phyloP scores from a whole-genome alignment of 139 green algal species.

The Chlamydomonas sp. region DNA sequence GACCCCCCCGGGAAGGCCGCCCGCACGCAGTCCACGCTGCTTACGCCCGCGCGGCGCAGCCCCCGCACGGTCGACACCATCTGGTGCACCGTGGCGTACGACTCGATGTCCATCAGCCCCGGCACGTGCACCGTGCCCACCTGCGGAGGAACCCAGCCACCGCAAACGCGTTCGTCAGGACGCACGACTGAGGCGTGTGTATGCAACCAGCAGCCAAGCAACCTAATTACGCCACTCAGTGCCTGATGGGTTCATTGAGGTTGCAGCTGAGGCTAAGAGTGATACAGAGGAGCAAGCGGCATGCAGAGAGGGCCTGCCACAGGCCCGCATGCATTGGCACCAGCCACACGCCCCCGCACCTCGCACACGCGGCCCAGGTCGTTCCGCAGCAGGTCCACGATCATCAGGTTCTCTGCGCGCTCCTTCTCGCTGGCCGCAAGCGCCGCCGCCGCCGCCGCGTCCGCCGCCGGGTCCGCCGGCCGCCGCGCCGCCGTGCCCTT shows the following conservation, averaged over 20 bases:
- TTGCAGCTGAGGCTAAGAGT: too few species aligned
- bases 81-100: slow-evolving; percentile 95
- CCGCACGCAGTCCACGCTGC: slow-evolving; percentile 73
- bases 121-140: slow-evolving; percentile 91
- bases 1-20: slow-evolving; percentile 94
- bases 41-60: slow-evolving; percentile 37
- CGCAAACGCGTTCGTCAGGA: too few species aligned
- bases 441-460: slow-evolving; percentile 61
- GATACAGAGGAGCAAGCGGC: too few species aligned
- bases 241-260: too few species aligned
- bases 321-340: too few species aligned
- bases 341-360: slow-evolving; percentile 20
- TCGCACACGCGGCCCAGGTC: slow-evolving; percentile 91
- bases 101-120: slow-evolving; percentile 93
- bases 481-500: slow-evolving; percentile 86
- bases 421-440: slow-evolving; percentile 86
- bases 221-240: not conserved
- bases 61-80: slow-evolving; percentile 93
- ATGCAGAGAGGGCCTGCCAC: too few species aligned
- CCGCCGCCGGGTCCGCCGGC: slow-evolving; percentile 55
- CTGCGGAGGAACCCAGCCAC: slow-evolving; percentile 10
- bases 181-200: too few species aligned
- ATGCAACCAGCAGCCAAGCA: not conserved
- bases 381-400: slow-evolving; percentile 98
- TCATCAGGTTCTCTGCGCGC: slow-evolving; percentile 99